phyloP scores from a whole-genome alignment of 768 basidiomycete species.

The Amanita jacksonii region DNA sequence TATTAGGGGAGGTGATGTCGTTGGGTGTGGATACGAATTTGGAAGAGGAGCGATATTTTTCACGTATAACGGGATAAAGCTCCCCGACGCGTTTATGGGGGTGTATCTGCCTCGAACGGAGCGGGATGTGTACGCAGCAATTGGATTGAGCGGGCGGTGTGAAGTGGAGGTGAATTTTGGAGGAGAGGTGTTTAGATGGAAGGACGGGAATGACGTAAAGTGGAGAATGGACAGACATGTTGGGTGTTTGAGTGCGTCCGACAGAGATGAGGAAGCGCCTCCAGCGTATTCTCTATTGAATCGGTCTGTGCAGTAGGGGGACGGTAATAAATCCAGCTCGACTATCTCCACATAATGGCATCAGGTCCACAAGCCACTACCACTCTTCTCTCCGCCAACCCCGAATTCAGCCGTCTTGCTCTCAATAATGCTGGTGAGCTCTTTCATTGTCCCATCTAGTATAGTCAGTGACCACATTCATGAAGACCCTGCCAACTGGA shows the following conservation, averaged over 20 bases:
- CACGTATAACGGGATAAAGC: slow-evolving; percentile 51
- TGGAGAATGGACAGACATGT: slow-evolving; percentile 60
- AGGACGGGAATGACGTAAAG: slow-evolving; percentile 52
- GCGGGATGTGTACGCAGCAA: slow-evolving; percentile 54
- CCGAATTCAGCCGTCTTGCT: slow-evolving; percentile 1
- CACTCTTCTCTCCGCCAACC: slow-evolving; percentile 5
- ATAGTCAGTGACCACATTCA: slow-evolving; percentile 4
- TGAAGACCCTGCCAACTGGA: slow-evolving; percentile 3
- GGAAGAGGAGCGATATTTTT: slow-evolving; percentile 44
- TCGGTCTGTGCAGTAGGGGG: too few relatives aligned
- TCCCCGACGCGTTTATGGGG: slow-evolving; percentile 49
- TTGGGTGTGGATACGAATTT: slow-evolving; percentile 62
- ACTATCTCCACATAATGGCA: too few relatives aligned
- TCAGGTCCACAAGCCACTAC: not conserved
- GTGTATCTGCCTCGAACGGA: slow-evolving; percentile 41
- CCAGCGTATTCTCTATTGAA: not conserved
- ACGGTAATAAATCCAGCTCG: too few relatives aligned
- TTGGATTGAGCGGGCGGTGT: slow-evolving; percentile 47
- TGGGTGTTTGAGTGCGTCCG: too few relatives aligned
- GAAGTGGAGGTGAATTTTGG: slow-evolving; percentile 62
- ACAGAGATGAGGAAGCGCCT: not conserved
- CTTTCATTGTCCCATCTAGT: slow-evolving; percentile 1
- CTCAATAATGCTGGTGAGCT: not conserved
- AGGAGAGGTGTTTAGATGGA: slow-evolving; percentile 47
- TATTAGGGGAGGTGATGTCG: slow-evolving; percentile 36